Percentiles rank a stretch among this genome's conserved stretches.
These are phyloP conservation scores for Codiaeum variegatum DNA, from an alignment of 441 rosid species.

Conservation along the genomic window DNA sequence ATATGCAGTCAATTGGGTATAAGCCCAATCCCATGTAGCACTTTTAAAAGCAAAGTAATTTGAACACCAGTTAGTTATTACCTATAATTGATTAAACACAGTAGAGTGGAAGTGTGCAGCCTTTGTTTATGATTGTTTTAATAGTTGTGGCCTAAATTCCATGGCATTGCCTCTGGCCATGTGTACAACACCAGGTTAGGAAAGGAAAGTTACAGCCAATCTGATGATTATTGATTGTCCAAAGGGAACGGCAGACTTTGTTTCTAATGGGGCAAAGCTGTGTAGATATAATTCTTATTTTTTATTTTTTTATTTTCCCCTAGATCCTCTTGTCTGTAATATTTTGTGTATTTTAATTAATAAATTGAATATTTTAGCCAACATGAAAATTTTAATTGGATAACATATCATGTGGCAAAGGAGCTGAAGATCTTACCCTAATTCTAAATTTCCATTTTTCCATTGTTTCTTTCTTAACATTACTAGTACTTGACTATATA, in stretches of 20 bases:
- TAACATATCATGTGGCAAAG: conserved; percentile 13
- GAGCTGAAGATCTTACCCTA: background rate
- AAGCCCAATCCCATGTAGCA: background rate
- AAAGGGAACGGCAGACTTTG: conserved; percentile 3
- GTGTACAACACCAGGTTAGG: conserved; percentile 4
- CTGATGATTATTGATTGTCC: background rate
- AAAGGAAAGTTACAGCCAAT: too few species aligned
- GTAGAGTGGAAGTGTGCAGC: conserved; percentile 8
- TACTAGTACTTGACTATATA: background rate
- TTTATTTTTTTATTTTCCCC: background rate
- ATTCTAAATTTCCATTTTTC: background rate
- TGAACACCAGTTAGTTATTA: background rate
- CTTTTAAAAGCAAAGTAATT: background rate
- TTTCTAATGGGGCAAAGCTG: conserved; percentile 12
- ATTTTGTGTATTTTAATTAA: background rate
- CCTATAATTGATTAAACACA: background rate
- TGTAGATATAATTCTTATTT: background rate
- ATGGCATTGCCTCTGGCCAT: background rate
- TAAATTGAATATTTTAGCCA: background rate
- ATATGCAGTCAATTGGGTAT: background rate
- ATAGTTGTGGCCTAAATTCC: background rate
- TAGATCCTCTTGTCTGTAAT: background rate
- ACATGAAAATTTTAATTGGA: background rate
- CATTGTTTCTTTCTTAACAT: background rate
- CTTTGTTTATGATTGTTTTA: background rate